phyloP scores from a whole-genome alignment of 805 yeast species.

The Suhomyces pyralidae region DNA sequence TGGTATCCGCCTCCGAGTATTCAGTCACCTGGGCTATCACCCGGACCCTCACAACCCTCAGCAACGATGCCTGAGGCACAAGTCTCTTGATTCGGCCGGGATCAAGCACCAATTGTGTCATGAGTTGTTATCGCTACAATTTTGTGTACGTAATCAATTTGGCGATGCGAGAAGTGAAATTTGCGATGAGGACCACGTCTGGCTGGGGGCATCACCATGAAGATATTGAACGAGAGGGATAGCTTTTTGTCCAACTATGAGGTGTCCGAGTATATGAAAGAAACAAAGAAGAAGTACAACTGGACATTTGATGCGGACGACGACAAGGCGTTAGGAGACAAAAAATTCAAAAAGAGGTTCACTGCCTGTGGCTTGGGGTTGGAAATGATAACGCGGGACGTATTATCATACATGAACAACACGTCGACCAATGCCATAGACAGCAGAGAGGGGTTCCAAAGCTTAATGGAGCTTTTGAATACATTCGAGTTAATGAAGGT shows the following conservation, averaged over 20 bases:
- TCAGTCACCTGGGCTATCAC: slow-evolving; percentile 7
- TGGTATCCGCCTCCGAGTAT: not conserved
- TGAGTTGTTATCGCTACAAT: not conserved
- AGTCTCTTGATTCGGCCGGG: not conserved
- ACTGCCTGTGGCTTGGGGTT: slow-evolving; percentile 44
- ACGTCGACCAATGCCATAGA: slow-evolving; percentile 23
- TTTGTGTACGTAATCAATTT: not conserved
- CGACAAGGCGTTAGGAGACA: slow-evolving; percentile 25
- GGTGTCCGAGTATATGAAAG: slow-evolving; percentile 53
- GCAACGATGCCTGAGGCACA: slow-evolving; percentile 2
- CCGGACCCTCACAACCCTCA: slow-evolving; percentile 3
- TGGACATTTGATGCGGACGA: slow-evolving; percentile 43
- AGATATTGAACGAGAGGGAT: slow-evolving; percentile 52
- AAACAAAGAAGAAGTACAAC: slow-evolving; percentile 43
- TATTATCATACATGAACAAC: slow-evolving; percentile 38
- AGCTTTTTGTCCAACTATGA: slow-evolving; percentile 64
- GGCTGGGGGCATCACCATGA: slow-evolving; percentile 6
- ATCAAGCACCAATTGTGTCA: slow-evolving; percentile 6
- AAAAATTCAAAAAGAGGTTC: slow-evolving; percentile 24
- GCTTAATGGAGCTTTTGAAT: slow-evolving; percentile 46
- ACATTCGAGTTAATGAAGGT: slow-evolving; percentile 66
- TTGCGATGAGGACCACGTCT: not conserved
- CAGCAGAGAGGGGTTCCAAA: slow-evolving; percentile 20
- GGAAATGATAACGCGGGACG: slow-evolving; percentile 49
- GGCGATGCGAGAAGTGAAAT: not conserved